These are phyloP conservation scores for Pythium biforme DNA, from an alignment of 352 stramenopile genomes.

Conservation along the genomic window DNA sequence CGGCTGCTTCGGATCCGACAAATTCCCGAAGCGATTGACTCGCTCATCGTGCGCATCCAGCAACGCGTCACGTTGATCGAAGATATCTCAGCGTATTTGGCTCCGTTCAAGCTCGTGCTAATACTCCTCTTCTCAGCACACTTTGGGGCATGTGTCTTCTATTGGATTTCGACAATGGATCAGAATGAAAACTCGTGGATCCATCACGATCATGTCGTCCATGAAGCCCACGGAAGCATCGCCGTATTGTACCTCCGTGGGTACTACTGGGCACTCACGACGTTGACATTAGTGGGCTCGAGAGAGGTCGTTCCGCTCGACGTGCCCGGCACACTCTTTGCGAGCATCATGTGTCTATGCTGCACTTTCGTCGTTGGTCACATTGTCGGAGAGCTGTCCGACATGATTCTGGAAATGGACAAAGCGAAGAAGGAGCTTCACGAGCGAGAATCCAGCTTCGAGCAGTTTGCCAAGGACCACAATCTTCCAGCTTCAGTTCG, in stretches of 20 bases:
- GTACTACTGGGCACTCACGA: slow-evolving; percentile 80
- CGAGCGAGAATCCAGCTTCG: slow-evolving; percentile 59
- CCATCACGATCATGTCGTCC: slow-evolving; percentile 69
- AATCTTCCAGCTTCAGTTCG: slow-evolving; percentile 52
- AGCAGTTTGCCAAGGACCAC: slow-evolving; percentile 70
- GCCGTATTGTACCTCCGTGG: slow-evolving; percentile 61
- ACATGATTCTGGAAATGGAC: slow-evolving; percentile 76
- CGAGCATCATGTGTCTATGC: slow-evolving; percentile 58
- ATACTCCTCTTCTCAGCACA: slow-evolving; percentile 65
- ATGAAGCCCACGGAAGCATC: slow-evolving; percentile 51
- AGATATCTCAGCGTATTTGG: slow-evolving; percentile 64
- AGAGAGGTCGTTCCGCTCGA: slow-evolving; percentile 65
- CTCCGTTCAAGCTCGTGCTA: slow-evolving; percentile 61
- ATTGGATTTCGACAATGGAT: slow-evolving; percentile 63
- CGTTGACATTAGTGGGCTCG: slow-evolving; percentile 67
- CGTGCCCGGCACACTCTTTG: slow-evolving; percentile 62
- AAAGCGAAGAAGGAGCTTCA: slow-evolving; percentile 73
- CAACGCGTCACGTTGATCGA: slow-evolving; percentile 52
- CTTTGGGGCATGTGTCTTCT: slow-evolving; percentile 66
- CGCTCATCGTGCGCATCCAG: slow-evolving; percentile 66
- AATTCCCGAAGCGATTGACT: slow-evolving; percentile 45
- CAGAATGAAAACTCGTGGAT: slow-evolving; percentile 66
- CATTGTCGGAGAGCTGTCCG: slow-evolving; percentile 74
- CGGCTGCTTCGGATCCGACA: slow-evolving; percentile 46
- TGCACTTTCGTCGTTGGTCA: slow-evolving; percentile 79